Base-by-base conservation (phyloP, 2,329 filamentous ascomycete genomes). In the Nigrograna mackinnonii region DNA sequence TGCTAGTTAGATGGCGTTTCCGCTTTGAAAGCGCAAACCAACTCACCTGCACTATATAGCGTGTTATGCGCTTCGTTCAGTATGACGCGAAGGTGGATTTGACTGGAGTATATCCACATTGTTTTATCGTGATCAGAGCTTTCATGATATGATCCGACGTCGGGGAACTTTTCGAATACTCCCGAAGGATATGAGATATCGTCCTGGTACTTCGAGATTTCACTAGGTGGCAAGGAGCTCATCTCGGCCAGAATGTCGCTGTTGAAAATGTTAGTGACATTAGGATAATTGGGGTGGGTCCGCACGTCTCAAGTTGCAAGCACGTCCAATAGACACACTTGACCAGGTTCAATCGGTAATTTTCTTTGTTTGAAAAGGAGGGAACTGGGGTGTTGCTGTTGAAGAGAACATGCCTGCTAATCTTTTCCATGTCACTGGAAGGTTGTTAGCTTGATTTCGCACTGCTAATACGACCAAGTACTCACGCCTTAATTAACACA, bases 171-270 rank as follows among this genome's bases (percentile, higher is more conserved):
- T 26, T 66, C 62, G 21, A 80, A 71, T 1, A 87, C 74, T 4
- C 74, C 75, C 50, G 83, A 83, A 2, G 87, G 87, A 58, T 84
- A 83, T 6, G 85, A 82, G 69, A 91, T 84, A 36, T 80, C 75
- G 16, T 71, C 69, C 58, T 85, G 81, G 5, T 78, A 72, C 22
- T 73, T 71, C 7, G 78, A 79, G 21, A 86, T 82, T 2, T 79
- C 79, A 58, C 81, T 85, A 2, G 78, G 74, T 4, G 81, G 81
- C 12, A 86, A 71, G 44, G 60, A 65, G 35, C 82, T 79, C 45
- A 97, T 77, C 68, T 99, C 94, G 3, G 94, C 94, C 35, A 96
- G 79, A 34, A 97, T 89, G 66, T 97, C 92, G 67, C 91, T 91
- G 11, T 41, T 50, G 40, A 39, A 59, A 46, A 24, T 28, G 14